Evolutionary conservation across 2,329 filamentous ascomycete genomes (phyloP).

Genomic region (Aspergillus fumigatus): DNA sequence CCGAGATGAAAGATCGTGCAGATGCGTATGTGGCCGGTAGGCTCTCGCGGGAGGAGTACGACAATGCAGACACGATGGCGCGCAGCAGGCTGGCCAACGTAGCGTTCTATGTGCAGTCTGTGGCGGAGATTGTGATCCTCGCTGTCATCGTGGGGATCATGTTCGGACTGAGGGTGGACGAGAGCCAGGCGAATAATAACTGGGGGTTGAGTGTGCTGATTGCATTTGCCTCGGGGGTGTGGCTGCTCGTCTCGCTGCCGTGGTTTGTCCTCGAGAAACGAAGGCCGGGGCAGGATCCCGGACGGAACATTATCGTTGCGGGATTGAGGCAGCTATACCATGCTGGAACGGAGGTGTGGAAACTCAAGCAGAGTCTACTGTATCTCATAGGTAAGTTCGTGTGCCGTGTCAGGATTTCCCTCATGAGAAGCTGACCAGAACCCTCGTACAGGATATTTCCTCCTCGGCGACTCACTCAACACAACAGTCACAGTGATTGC

Average conservation of each 20-base stretch:
- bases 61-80: constrained; percentile 58
- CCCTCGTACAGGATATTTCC: constrained; percentile 51
- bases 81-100: constrained; percentile 61
- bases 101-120: constrained; percentile 60
- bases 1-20: constrained; percentile 47
- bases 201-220: constrained; percentile 63
- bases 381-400: constrained; percentile 54
- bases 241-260: constrained; percentile 57
- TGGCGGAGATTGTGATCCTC: constrained; percentile 59
- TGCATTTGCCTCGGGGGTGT: constrained; percentile 60
- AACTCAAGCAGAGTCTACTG: constrained; percentile 60
- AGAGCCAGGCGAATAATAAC: constrained; percentile 57
- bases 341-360: constrained; percentile 58
- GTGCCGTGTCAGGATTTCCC: background rate
- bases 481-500: constrained; percentile 65
- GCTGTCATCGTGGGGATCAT: constrained; percentile 62
- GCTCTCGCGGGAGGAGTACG: constrained; percentile 57
- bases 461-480: constrained; percentile 66
- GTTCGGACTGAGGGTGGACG: constrained; percentile 58
- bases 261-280: constrained; percentile 48
- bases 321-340: constrained; percentile 60
- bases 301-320: constrained; percentile 48
- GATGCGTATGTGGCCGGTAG: constrained; percentile 47
- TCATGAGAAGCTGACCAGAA: background rate
- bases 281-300: constrained; percentile 54